phyloP scores from a whole-genome alignment of 352 stramenopile genomes.

The Globisporangium paroecandrum region DNA sequence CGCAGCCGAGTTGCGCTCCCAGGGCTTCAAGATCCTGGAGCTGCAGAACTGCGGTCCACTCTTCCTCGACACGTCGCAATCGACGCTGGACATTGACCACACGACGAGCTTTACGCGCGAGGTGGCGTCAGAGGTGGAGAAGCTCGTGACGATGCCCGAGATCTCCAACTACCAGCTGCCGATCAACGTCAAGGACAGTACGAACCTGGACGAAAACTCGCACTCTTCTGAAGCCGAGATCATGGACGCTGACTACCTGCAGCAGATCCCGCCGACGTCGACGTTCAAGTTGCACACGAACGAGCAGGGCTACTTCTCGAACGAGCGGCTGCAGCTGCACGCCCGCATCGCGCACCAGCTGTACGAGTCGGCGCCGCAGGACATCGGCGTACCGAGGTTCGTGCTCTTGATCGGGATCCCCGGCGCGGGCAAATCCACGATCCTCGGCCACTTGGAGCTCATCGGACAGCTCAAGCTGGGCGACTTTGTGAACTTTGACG shows the following conservation, averaged over 20 bases:
- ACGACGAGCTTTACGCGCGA: conserved; percentile 48
- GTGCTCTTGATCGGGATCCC: conserved; percentile 69
- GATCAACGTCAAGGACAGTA: conserved; percentile 1
- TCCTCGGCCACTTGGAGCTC: conserved; percentile 70
- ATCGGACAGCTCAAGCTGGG: conserved; percentile 61
- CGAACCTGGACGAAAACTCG: neutral
- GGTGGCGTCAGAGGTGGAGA: conserved; percentile 52
- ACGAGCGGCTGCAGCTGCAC: conserved; percentile 57
- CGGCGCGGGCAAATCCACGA: conserved; percentile 69
- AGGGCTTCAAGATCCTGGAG: conserved; percentile 43
- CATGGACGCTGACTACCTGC: conserved; percentile 39
- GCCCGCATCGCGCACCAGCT: conserved; percentile 74
- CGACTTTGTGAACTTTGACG: conserved; percentile 84
- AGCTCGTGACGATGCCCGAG: conserved; percentile 28
- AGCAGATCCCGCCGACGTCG: conserved; percentile 31
- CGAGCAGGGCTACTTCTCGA: conserved; percentile 54
- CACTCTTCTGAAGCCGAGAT: conserved; percentile 36
- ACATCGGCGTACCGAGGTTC: conserved; percentile 54
- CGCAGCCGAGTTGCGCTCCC: conserved; percentile 28
- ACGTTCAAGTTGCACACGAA: conserved; percentile 67
- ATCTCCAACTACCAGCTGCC: conserved; percentile 25
- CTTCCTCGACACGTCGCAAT: conserved; percentile 63
- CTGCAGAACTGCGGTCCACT: conserved; percentile 54
- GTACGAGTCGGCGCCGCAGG: conserved; percentile 52
- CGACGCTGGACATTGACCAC: conserved; percentile 57